Evolutionary conservation across 2,329 filamentous ascomycete species (phyloP).

Genomic region (Penicillium brasilianum): DNA sequence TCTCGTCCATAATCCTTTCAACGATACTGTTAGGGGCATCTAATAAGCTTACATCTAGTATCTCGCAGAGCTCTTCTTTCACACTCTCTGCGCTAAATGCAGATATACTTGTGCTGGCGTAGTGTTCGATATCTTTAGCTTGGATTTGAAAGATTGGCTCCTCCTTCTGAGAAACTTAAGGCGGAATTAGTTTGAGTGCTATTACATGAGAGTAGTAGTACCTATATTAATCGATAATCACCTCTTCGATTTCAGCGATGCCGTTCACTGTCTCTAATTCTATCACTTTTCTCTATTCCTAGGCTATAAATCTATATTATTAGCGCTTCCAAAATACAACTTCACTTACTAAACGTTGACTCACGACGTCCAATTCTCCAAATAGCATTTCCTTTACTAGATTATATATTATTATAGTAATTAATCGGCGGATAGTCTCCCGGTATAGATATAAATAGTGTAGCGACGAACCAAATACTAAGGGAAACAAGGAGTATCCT

Average conservation of each 20-base stretch:
- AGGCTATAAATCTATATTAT: background rate
- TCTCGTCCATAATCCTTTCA: background rate
- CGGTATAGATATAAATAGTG: too few species aligned
- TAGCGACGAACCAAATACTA: too few species aligned
- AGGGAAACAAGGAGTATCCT: too few species aligned
- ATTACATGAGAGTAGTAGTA: background rate
- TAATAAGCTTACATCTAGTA: background rate
- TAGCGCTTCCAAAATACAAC: background rate
- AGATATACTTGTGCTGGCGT: background rate
- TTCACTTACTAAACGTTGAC: background rate
- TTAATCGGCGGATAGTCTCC: background rate
- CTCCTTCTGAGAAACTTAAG: background rate
- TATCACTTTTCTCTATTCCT: background rate
- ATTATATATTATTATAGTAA: too few species aligned
- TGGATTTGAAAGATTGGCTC: background rate
- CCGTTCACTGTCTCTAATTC: background rate
- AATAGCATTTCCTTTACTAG: background rate
- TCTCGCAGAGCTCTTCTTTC: background rate
- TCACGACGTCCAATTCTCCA: background rate
- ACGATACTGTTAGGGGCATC: constrained; percentile 1
- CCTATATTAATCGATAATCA: background rate
- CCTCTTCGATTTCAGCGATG: background rate
- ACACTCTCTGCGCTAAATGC: background rate
- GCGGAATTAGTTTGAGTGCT: background rate
- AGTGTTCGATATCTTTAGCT: background rate